Evolutionary conservation across 1,139 yeast species (phyloP), one percentile per base, ranked within the genome.

Genomic region (Kluyveromyces sp.): DNA sequence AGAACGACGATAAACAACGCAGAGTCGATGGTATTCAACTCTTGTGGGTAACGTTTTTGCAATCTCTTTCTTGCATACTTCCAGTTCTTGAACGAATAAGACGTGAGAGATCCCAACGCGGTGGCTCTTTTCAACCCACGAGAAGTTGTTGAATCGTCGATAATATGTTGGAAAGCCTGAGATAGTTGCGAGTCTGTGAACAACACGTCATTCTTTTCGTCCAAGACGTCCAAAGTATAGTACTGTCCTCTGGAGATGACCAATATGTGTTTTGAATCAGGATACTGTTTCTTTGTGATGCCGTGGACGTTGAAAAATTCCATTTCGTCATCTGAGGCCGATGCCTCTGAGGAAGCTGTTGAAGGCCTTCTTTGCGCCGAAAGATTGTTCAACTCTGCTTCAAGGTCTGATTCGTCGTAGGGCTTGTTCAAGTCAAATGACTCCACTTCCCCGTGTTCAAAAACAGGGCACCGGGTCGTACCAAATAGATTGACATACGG

Each of bases 1-100:
- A 84, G 68, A n/a, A 81, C 81, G 5, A 83, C 69, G 3, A 83
- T 79, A 59, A 83, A 82, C 43, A 84, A 67, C 0, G 89, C 83
- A 48, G 76, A 69, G 59, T 84, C 90, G 47, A 84, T 75, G 25
- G 67, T 48, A 10, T 68, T 64, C 57, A 83, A 61, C 36, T 66
- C 71, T 6, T 69, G 68, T 2, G 69, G 61, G 57, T 79, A 68
- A 45, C 69, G 70, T 43, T 81, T 68, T 48, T 77, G 78, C 4
- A 68, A 48, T 47, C 64, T 54, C 15, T 55, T 56, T 40, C 90
- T 69, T 1, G 81, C 82, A 41, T 68, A 64, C 51, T 71, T 77
- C 94, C 94, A 84, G 49, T 75, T 68, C 34, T 72, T 70, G 59
- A 75, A 79, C 10, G 78, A 70, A 59, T 83, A 89, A 0, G 90